These are phyloP conservation scores for Ophiostoma sp. DNA, from an alignment of 2,329 filamentous ascomycete genomes.

Conservation along the genomic window DNA sequence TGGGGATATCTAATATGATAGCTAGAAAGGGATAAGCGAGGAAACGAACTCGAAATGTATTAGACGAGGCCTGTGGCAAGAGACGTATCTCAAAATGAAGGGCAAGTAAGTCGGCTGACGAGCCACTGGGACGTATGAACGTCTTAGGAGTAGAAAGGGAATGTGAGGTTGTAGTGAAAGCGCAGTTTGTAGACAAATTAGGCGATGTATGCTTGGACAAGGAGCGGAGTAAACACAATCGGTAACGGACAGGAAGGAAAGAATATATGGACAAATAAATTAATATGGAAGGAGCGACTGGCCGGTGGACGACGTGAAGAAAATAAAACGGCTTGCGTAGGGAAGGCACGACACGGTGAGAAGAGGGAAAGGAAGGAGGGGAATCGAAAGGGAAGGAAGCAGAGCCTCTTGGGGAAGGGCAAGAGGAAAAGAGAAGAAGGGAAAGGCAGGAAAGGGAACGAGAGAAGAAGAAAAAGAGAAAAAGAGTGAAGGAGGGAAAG, in stretches of 20 bases:
- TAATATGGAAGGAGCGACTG: slow-evolving; percentile 3
- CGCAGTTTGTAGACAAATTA: not conserved
- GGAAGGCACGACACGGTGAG: not conserved
- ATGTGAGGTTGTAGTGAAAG: not conserved
- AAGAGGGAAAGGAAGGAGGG: slow-evolving; percentile 9
- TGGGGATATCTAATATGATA: not conserved
- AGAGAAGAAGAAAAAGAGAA: not conserved
- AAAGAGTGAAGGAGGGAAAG: not conserved
- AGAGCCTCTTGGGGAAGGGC: slow-evolving; percentile 5
- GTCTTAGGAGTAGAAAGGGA: not conserved
- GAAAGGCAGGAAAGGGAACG: not conserved
- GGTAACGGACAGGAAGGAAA: too few species aligned
- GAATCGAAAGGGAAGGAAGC: slow-evolving; percentile 16
- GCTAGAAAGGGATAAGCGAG: not conserved
- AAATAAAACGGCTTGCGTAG: not conserved
- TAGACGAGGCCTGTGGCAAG: not conserved
- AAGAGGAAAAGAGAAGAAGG: not conserved
- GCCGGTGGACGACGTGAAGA: not conserved
- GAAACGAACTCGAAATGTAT: not conserved
- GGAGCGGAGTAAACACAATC: not conserved
- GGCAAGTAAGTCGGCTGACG: not conserved
- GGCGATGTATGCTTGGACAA: not conserved
- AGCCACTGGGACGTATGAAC: not conserved
- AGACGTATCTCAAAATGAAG: not conserved
- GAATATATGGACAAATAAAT: not conserved